A percentile compares a stretch with the other conserved stretches of the same genome.
Evolutionary conservation across 192 early-diverging fungal genomes (phyloP).

Genomic region (Entrophospora sp.): DNA sequence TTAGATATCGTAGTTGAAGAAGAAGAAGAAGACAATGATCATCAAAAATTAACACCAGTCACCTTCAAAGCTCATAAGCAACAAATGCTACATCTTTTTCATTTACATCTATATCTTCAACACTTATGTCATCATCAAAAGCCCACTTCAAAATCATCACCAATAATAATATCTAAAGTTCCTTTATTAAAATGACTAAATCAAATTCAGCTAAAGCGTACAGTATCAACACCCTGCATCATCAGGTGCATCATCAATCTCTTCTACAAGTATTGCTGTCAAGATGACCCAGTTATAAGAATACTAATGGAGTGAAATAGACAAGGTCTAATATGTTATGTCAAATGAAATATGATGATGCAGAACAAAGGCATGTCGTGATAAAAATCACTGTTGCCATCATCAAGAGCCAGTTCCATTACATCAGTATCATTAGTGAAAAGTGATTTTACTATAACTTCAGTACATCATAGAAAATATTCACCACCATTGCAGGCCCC

Average conservation of each 20-base stretch:
- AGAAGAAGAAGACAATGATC: neutral
- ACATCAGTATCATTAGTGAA: slow-evolving; percentile 11
- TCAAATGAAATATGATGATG: slow-evolving; percentile 18
- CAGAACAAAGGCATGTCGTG: slow-evolving; percentile 17
- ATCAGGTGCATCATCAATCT: slow-evolving; percentile 12
- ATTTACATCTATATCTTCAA: neutral
- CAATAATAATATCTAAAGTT: neutral
- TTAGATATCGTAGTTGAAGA: slow-evolving; percentile 7
- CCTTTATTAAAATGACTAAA: neutral
- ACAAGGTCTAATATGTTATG: slow-evolving; percentile 18
- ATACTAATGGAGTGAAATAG: slow-evolving; percentile 8
- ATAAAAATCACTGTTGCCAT: neutral
- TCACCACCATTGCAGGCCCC: slow-evolving; percentile 6
- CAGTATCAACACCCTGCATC: neutral
- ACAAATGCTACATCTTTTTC: neutral
- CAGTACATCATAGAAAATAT: neutral
- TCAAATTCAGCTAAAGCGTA: neutral
- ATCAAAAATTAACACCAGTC: neutral
- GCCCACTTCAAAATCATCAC: neutral
- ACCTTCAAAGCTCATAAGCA: neutral
- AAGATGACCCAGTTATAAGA: neutral
- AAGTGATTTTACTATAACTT: neutral
- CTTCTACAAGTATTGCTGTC: neutral
- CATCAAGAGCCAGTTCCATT: slow-evolving; percentile 19
- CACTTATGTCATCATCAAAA: neutral